Conservation (phyloP, 1,139 yeast species). For the Yamadazyma membranifaciens region DNA sequence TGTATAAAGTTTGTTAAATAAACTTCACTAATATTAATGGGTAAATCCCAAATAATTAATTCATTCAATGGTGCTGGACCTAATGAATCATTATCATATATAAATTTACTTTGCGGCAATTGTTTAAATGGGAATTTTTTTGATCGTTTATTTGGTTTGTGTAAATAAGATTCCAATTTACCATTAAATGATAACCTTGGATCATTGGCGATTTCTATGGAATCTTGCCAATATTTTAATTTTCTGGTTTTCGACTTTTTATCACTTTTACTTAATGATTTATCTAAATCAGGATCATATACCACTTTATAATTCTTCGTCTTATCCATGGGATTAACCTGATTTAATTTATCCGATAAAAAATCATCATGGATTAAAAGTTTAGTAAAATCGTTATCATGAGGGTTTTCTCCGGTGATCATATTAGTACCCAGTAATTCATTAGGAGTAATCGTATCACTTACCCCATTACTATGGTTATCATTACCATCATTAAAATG, state of each 20-base stretch:
- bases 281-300: conserved; percentile 59
- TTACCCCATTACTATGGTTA: neutral
- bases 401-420: conserved; percentile 30
- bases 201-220: conserved; percentile 35
- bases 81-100: conserved; percentile 67
- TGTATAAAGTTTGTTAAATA: conserved; percentile 52
- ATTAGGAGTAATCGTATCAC: conserved; percentile 3
- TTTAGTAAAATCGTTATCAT: conserved; percentile 30
- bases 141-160: conserved; percentile 42
- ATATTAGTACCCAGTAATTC: conserved; percentile 29
- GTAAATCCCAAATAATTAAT: conserved; percentile 66
- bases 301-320: conserved; percentile 40
- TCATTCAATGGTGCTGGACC: conserved; percentile 77
- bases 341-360: conserved; percentile 13
- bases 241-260: conserved; percentile 36
- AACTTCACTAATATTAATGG: conserved; percentile 45
- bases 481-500: neutral
- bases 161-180: conserved; percentile 29
- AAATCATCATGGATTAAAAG: conserved; percentile 33
- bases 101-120: conserved; percentile 52
- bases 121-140: conserved; percentile 46
- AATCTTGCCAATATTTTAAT: conserved; percentile 35
- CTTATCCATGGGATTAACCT: conserved; percentile 17
- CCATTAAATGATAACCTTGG: conserved; percentile 32
- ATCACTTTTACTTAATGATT: conserved; percentile 27